Evolutionary conservation across 2,329 filamentous ascomycete genomes (phyloP).

Genomic region (Ceratocystis colombiana): DNA sequence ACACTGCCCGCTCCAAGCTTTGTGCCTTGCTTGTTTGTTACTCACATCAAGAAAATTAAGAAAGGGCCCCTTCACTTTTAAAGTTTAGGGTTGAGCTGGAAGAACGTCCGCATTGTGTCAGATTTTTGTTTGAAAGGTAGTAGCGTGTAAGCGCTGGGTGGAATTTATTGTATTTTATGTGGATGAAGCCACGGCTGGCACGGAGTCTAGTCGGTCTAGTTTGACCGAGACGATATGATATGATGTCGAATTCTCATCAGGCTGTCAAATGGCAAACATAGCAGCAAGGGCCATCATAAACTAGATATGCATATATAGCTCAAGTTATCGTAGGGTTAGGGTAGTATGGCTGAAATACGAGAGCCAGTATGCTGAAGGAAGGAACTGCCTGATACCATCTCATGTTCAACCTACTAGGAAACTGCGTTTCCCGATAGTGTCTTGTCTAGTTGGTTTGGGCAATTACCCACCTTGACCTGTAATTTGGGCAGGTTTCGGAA

Average conservation of each 20-base stretch:
- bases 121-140: not conserved
- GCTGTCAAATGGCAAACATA: too few species aligned
- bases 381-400: not conserved
- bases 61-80: constrained; percentile 3
- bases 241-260: too few species aligned
- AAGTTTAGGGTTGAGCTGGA: constrained; percentile 8
- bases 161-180: constrained; percentile 1
- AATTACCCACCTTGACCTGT: constrained; percentile 14
- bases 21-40: not conserved
- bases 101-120: not conserved
- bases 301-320: not conserved
- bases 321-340: not conserved
- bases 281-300: too few species aligned
- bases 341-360: not conserved
- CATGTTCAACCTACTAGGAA: not conserved
- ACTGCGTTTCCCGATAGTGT: not conserved
- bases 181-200: not conserved
- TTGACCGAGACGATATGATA: too few species aligned
- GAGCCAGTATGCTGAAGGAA: not conserved
- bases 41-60: not conserved
- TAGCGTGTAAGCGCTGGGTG: not conserved
- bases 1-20: not conserved
- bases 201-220: too few species aligned
- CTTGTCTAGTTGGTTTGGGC: constrained; percentile 4
- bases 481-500: constrained; percentile 15